phyloP scores from a whole-genome alignment of 257 asterid genomes.

The Solanum pinnatisectum region DNA sequence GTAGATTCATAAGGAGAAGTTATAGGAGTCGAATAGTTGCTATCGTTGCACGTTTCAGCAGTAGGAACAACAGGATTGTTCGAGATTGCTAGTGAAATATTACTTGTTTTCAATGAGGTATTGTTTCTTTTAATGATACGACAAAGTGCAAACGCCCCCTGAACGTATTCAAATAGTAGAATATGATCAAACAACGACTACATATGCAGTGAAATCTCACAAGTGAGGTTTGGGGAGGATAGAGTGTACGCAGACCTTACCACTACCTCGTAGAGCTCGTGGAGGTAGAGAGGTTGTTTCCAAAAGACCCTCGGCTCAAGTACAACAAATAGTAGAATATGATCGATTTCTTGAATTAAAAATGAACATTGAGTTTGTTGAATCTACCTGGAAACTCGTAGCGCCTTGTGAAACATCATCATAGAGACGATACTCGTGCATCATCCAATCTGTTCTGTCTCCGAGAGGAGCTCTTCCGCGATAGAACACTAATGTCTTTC shows the following conservation, averaged over 20 bases:
- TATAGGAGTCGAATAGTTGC: slow-evolving; percentile 25
- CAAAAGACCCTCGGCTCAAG: neutral
- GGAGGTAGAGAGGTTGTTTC: neutral
- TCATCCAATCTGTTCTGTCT: slow-evolving; percentile 40
- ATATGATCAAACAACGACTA: neutral
- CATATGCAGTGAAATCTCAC: neutral
- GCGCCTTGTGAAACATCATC: slow-evolving; percentile 20
- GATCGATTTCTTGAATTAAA: neutral
- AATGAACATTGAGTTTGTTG: neutral
- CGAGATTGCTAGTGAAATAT: neutral
- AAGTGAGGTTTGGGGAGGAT: accelerated
- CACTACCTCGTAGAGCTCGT: neutral
- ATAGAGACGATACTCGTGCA: slow-evolving; percentile 43
- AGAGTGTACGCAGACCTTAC: neutral
- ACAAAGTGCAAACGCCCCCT: slow-evolving; percentile 33
- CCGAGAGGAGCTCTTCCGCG: slow-evolving; percentile 42
- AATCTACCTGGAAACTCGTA: neutral
- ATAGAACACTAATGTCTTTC: slow-evolving; percentile 45
- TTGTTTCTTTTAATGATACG: slow-evolving; percentile 27
- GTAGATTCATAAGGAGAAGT: slow-evolving; percentile 24
- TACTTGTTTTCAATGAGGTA: slow-evolving; percentile 3
- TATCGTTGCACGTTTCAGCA: slow-evolving; percentile 9
- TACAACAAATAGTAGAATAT: neutral
- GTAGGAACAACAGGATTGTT: neutral
- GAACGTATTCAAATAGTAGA: neutral